Percentiles rank a stretch among this genome's conserved stretches.
Evolutionary conservation across 495 filamentous ascomycete genomes (phyloP).

Genomic region (Podospora comata): DNA sequence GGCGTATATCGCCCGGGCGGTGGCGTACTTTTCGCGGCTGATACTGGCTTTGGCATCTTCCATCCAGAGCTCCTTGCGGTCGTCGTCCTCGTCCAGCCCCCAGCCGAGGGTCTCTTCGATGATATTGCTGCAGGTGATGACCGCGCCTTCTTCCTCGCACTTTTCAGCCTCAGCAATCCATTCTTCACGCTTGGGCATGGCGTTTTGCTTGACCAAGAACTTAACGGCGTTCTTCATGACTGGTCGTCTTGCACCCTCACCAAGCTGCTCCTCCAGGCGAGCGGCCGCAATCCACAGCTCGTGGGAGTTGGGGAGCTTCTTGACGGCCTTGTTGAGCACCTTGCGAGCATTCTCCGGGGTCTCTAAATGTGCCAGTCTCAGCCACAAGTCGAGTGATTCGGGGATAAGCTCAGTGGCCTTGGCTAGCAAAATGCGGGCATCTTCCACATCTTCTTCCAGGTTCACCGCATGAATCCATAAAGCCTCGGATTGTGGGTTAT

Average conservation of each 20-base stretch:
- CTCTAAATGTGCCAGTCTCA: conserved; percentile 86
- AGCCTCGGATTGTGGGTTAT: conserved; percentile 84
- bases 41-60: conserved; percentile 83
- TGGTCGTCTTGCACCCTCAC: conserved; percentile 64
- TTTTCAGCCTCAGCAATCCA: conserved; percentile 95
- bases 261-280: conserved; percentile 87
- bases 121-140: conserved; percentile 81
- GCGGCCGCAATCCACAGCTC: conserved; percentile 96
- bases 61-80: conserved; percentile 91
- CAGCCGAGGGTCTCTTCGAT: conserved; percentile 91
- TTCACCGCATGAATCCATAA: conserved; percentile 99
- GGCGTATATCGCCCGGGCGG: conserved; percentile 86
- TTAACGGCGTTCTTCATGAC: conserved; percentile 94
- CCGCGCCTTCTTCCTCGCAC: conserved; percentile 87
- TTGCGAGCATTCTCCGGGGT: conserved; percentile 85
- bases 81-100: conserved; percentile 93
- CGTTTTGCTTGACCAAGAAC: conserved; percentile 83
- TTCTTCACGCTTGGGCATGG: conserved; percentile 94
- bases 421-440: conserved; percentile 80
- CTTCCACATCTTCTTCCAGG: conserved; percentile 80
- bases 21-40: conserved; percentile 75
- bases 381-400: conserved; percentile 88
- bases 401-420: conserved; percentile 95
- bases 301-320: conserved; percentile 84
- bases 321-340: conserved; percentile 91